These are phyloP conservation scores for Exserohilum rostratum DNA, from an alignment of 2,329 filamentous ascomycete genomes.

Conservation along the genomic window DNA sequence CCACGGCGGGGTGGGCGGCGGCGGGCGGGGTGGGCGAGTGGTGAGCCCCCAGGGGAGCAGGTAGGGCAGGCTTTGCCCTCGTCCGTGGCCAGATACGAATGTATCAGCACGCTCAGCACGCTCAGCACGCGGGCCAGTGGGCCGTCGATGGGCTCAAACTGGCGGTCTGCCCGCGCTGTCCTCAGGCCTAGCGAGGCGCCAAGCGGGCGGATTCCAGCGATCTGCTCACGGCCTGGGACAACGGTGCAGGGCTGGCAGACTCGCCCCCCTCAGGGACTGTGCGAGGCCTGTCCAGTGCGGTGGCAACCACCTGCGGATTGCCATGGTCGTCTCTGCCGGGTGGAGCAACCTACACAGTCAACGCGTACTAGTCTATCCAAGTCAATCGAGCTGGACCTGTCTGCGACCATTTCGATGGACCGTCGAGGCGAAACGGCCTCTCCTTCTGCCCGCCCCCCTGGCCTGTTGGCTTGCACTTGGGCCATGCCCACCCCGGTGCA, in stretches of 20 bases:
- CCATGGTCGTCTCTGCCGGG: constrained; percentile 19
- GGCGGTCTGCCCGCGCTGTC: constrained; percentile 38
- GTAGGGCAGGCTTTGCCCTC: too few relatives aligned
- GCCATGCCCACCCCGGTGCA: constrained; percentile 20
- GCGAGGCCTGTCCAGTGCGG: constrained; percentile 24
- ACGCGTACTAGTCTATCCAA: constrained; percentile 20
- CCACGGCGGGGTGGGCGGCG: too few relatives aligned
- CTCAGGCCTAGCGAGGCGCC: constrained; percentile 19
- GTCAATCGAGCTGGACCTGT: constrained; percentile 23
- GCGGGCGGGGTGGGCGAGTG: constrained; percentile 1
- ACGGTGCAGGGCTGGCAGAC: too few relatives aligned
- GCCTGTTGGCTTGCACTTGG: constrained; percentile 12
- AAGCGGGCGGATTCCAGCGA: constrained; percentile 26
- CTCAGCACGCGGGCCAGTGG: constrained; percentile 2
- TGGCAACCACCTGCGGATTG: constrained; percentile 23
- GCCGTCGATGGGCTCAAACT: constrained; percentile 25
- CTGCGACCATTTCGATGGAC: too few relatives aligned
- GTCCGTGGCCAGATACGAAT: too few relatives aligned
- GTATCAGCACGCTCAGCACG: too few relatives aligned
- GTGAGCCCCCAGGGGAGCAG: too few relatives aligned
- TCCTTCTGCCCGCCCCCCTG: constrained; percentile 19
- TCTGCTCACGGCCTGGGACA: constrained; percentile 17
- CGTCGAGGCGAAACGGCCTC: constrained; percentile 21
- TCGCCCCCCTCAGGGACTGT: constrained; percentile 15
- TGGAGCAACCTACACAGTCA: constrained; percentile 16